These are phyloP conservation scores for Chaetoceros tenuissimus DNA, from an alignment of 108 stramenopile genomes.

Conservation along the genomic window DNA sequence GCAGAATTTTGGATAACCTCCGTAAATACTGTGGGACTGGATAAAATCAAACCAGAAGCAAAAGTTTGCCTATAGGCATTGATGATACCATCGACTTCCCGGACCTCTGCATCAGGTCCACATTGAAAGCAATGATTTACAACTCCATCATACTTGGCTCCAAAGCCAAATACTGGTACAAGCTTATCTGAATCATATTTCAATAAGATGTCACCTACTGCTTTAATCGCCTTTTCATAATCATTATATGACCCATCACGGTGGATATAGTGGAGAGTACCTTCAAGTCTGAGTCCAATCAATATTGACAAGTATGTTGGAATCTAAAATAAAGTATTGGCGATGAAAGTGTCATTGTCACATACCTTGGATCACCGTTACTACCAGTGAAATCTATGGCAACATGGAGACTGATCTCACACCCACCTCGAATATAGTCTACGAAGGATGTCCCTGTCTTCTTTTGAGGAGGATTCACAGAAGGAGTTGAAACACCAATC, in stretches of 20 bases:
- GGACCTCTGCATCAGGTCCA: slow-evolving; percentile 36
- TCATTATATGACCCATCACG: slow-evolving; percentile 40
- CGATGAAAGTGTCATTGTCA: not conserved
- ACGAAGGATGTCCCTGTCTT: slow-evolving; percentile 19
- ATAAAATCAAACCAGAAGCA: slow-evolving; percentile 49
- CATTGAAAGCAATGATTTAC: slow-evolving; percentile 69
- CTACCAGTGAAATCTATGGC: slow-evolving; percentile 92
- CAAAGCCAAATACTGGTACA: slow-evolving; percentile 85
- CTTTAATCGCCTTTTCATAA: slow-evolving; percentile 66
- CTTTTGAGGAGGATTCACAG: not conserved
- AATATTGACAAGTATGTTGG: slow-evolving; percentile 2
- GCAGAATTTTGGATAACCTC: slow-evolving; percentile 74
- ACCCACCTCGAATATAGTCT: slow-evolving; percentile 44
- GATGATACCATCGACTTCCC: slow-evolving; percentile 70
- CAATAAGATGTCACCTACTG: slow-evolving; percentile 45
- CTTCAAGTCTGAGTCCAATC: slow-evolving; percentile 46
- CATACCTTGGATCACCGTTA: slow-evolving; percentile 36
- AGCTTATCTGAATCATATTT: slow-evolving; percentile 80
- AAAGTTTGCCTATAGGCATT: slow-evolving; percentile 56
- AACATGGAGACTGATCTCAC: slow-evolving; percentile 47
- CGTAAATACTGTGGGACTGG: slow-evolving; percentile 75
- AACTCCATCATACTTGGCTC: slow-evolving; percentile 78
- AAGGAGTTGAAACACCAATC: slow-evolving; percentile 2
- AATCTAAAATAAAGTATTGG: not conserved
- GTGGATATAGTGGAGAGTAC: slow-evolving; percentile 63